Conservation (phyloP, 345 rosid genomes). For the Syzygium oleosum region DNA sequence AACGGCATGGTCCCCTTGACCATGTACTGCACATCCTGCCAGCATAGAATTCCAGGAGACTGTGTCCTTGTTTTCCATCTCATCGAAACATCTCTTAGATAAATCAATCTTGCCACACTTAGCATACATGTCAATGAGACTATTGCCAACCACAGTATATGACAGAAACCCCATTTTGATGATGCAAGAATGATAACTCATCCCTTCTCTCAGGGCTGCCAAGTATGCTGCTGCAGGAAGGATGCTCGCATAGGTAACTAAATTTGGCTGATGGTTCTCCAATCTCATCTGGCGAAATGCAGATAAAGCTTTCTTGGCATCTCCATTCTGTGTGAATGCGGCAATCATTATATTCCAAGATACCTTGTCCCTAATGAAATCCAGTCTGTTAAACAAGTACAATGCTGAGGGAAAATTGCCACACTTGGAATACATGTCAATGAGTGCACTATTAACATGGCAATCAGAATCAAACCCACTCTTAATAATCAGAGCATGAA, state of each 20-base stretch:
- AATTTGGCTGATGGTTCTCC: conserved; percentile 30
- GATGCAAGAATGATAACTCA: conserved; percentile 34
- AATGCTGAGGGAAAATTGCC: conserved; percentile 32
- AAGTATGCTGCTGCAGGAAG: conserved; percentile 39
- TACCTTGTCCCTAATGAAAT: conserved; percentile 24
- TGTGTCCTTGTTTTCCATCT: conserved; percentile 32
- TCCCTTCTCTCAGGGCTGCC: conserved; percentile 37
- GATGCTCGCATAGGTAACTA: conserved; percentile 32
- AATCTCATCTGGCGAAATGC: conserved; percentile 34
- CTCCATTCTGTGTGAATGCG: conserved; percentile 42
- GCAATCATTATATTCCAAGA: conserved; percentile 60
- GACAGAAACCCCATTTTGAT: conserved; percentile 32
- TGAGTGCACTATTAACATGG: conserved; percentile 40
- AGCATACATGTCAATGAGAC: conserved; percentile 58
- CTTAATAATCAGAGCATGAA: conserved; percentile 30
- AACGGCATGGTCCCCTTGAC: conserved; percentile 38
- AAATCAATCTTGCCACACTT: conserved; percentile 45
- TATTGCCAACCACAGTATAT: conserved; percentile 26
- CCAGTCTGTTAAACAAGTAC: conserved; percentile 27
- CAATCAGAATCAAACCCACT: conserved; percentile 36
- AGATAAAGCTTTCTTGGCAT: conserved; percentile 39
- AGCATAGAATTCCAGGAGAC: conserved; percentile 60
- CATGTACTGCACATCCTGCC: conserved; percentile 43
- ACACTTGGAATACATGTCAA: conserved; percentile 53
- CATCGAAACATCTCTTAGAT: conserved; percentile 29